phyloP scores from a whole-genome alignment of 495 filamentous ascomycete species.

The Penicillium waksmanii region DNA sequence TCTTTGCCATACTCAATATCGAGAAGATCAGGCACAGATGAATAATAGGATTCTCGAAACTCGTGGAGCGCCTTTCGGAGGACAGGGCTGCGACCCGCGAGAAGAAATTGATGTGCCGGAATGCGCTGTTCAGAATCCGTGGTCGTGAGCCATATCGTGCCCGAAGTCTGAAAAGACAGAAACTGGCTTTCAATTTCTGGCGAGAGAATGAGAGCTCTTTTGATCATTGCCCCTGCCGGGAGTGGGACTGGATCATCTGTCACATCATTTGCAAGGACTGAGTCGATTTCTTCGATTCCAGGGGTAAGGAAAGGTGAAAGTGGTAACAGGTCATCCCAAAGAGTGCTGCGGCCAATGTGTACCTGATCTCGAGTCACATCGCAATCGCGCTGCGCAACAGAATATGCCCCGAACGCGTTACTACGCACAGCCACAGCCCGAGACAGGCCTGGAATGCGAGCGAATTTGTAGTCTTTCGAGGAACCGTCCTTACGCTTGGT shows the following conservation, averaged over 20 bases:
- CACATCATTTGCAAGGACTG: constrained; percentile 23
- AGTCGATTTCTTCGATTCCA: constrained; percentile 19
- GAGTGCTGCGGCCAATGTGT: constrained; percentile 57
- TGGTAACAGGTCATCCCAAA: constrained; percentile 76
- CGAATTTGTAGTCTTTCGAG: constrained; percentile 85
- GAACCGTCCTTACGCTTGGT: constrained; percentile 75
- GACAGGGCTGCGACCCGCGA: constrained; percentile 71
- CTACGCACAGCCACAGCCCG: constrained; percentile 81
- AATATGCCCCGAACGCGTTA: constrained; percentile 85
- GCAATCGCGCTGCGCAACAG: constrained; percentile 83
- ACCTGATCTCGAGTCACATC: constrained; percentile 80
- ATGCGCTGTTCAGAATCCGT: constrained; percentile 66
- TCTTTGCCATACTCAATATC: constrained; percentile 56
- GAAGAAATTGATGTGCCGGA: constrained; percentile 81
- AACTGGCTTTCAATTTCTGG: constrained; percentile 62
- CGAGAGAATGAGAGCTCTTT: constrained; percentile 53
- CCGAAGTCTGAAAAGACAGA: constrained; percentile 29
- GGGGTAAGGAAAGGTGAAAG: constrained; percentile 62
- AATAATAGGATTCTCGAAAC: constrained; percentile 48
- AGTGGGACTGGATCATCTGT: constrained; percentile 13
- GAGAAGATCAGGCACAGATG: constrained; percentile 60
- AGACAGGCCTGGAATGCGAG: constrained; percentile 83
- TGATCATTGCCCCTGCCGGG: constrained; percentile 35
- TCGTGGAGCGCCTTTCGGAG: constrained; percentile 64
- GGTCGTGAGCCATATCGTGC: constrained; percentile 56